Conservation (phyloP, 768 basidiomycete genomes). For the Panaeolus cyanescens region DNA sequence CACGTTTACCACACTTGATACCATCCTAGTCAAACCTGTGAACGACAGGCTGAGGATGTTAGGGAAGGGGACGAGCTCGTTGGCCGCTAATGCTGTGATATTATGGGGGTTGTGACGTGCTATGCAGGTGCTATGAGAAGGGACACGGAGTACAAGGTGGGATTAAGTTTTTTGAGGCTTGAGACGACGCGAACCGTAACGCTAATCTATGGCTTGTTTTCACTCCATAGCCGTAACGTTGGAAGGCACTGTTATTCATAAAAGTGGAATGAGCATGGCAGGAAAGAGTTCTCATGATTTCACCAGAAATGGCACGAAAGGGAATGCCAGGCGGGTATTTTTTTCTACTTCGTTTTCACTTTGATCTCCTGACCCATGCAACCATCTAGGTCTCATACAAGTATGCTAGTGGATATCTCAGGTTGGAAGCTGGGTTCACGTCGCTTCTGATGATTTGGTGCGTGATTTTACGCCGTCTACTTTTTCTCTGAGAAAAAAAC, state of each 20-base stretch:
- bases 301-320: slow-evolving; percentile 93
- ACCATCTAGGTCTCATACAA: slow-evolving; percentile 41
- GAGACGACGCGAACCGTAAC: neutral
- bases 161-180: no score
- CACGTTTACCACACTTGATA: slow-evolving; percentile 98
- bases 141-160: slow-evolving; percentile 95
- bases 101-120: slow-evolving; percentile 89
- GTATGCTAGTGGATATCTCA: slow-evolving; percentile 76
- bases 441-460: slow-evolving; percentile 85
- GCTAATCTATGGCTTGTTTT: slow-evolving; percentile 46
- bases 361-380: neutral
- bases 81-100: slow-evolving; percentile 91
- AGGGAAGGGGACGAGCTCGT: slow-evolving; percentile 83
- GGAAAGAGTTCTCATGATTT: slow-evolving; percentile 76
- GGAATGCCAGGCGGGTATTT: slow-evolving; percentile 81
- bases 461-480: slow-evolving; percentile 22
- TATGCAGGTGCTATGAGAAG: slow-evolving; percentile 92
- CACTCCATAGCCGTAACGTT: slow-evolving; percentile 98
- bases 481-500: neutral
- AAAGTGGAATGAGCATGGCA: slow-evolving; percentile 96
- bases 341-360: neutral
- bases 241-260: slow-evolving; percentile 96
- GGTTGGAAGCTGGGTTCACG: slow-evolving; percentile 72
- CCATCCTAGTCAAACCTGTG: slow-evolving; percentile 90
- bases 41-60: slow-evolving; percentile 95